Evolutionary conservation across 306 rosid species (phyloP), one percentile per base, ranked within the genome.

Genomic region (Pterocarpus santalinus): DNA sequence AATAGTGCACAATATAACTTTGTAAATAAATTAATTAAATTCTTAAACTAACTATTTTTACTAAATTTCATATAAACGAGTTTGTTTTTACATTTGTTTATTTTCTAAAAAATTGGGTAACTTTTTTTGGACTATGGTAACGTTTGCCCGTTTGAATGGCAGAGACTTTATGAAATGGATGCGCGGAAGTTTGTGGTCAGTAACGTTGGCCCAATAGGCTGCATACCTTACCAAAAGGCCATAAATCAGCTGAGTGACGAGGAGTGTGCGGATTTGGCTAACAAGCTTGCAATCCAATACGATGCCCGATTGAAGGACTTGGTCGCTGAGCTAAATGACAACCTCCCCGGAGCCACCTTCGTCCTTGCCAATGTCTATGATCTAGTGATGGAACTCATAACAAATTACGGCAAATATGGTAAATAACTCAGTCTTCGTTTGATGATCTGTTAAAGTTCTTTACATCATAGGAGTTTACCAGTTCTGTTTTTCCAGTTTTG

Each of bases 141-240:
- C 28, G 28, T 22, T 22, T 22, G 47, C 47, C 8, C 8, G 44
- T 38, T 11, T 77, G 81, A 53, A 32, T 58, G 65, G 9, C 87
- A 91, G 98, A 87, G 93, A 72, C 82, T 93, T 14, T 93, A 90
- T 78, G 67, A 73, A 65, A 51, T 93, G 82, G 97, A 91, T 87
- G 97, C 83, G 51, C 73, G 97, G 52, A 93, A 87, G 65, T 91
- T 93, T 79, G 90, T 93, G 34, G 70, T 93, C 30, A 88, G 85
- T 52, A 93, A 90, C 56, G 93, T 93, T 39, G 97, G 94, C 0
- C 97, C 97, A 14, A 78, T 93, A 62, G 98, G 98, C 0, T 93
- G 98, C 92, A 93, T 90, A 77, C 97, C 98, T 8, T 93, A 93
- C 78, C 97, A 91, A 35, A 91, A 75, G 88, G 88, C 91, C 10